Conservation (phyloP, 208 protist genomes). For the Crithidia thermophila region DNA sequence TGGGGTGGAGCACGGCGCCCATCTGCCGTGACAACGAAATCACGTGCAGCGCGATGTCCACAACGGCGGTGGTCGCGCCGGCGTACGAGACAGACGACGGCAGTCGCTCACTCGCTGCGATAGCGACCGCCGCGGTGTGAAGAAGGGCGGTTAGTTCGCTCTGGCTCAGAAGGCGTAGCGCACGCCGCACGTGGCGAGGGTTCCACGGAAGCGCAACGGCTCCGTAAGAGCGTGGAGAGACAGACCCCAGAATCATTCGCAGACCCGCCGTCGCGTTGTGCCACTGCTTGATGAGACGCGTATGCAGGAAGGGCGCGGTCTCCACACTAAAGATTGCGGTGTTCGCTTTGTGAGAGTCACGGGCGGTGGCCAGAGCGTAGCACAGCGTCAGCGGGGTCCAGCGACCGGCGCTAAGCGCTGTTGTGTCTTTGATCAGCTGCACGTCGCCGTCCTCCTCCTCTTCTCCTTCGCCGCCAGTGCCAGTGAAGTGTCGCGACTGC, state of each 20-base stretch:
- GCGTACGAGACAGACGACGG: constrained; percentile 31
- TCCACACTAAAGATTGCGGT: constrained; percentile 67
- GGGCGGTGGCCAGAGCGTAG: constrained; percentile 48
- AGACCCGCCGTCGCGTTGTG: constrained; percentile 78
- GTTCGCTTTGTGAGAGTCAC: not conserved
- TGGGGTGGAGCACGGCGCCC: constrained; percentile 40
- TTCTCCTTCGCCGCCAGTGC: not conserved
- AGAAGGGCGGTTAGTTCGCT: constrained; percentile 35
- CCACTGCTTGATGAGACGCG: constrained; percentile 81
- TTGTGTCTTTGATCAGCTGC: constrained; percentile 22
- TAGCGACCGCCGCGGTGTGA: constrained; percentile 22
- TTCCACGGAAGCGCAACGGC: constrained; percentile 66
- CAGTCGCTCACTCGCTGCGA: constrained; percentile 23
- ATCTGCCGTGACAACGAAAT: constrained; percentile 68
- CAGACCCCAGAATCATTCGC: constrained; percentile 31
- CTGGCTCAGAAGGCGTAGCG: constrained; percentile 54
- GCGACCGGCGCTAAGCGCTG: constrained; percentile 2
- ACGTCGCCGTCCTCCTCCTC: constrained; percentile 29
- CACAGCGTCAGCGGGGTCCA: constrained; percentile 59
- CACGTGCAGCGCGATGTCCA: constrained; percentile 62
- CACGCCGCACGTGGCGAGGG: constrained; percentile 67
- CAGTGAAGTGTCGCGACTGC: not conserved
- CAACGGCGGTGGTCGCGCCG: constrained; percentile 43
- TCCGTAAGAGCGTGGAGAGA: constrained; percentile 11
- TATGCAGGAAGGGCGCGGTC: constrained; percentile 64